phyloP scores from a whole-genome alignment of 345 rosid species.

The Lenwebbia sp. region DNA sequence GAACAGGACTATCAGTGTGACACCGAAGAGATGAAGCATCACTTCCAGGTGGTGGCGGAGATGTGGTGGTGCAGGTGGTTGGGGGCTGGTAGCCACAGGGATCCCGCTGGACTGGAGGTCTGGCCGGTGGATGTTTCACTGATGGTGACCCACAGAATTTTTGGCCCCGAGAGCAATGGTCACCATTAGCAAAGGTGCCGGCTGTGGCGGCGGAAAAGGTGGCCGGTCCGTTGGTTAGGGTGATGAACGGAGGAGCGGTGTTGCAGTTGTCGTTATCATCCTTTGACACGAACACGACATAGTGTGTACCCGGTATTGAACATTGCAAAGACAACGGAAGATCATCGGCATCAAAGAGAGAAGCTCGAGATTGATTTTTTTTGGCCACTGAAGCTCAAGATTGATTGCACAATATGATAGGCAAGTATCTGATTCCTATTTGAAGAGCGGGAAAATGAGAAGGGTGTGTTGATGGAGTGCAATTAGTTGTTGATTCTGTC shows the following conservation, averaged over 20 bases:
- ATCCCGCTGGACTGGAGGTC: background rate
- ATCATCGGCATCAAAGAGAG: background rate
- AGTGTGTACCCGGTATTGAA: constrained; percentile 20
- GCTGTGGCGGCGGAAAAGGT: constrained; percentile 10
- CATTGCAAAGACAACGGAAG: constrained; percentile 1
- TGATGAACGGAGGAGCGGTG: background rate
- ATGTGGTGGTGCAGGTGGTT: background rate
- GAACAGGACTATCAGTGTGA: background rate
- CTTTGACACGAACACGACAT: constrained; percentile 23
- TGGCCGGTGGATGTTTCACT: background rate
- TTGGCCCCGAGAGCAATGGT: constrained; percentile 23
- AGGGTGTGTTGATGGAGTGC: accelerated
- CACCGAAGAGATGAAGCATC: background rate
- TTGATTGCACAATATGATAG: background rate
- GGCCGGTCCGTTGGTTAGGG: constrained; percentile 6
- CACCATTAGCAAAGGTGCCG: background rate
- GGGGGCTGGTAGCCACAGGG: background rate
- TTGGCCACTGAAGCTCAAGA: background rate
- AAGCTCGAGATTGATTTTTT: background rate
- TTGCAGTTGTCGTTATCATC: constrained; percentile 16
- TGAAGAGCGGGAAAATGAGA: accelerated
- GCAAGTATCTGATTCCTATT: background rate
- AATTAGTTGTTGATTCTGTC: background rate
- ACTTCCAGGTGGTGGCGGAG: background rate
- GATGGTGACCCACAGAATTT: constrained; percentile 13